These are phyloP conservation scores for Neophaeococcomyces mojaviensis DNA, from an alignment of 2,329 filamentous ascomycete species.

Conservation along the genomic window DNA sequence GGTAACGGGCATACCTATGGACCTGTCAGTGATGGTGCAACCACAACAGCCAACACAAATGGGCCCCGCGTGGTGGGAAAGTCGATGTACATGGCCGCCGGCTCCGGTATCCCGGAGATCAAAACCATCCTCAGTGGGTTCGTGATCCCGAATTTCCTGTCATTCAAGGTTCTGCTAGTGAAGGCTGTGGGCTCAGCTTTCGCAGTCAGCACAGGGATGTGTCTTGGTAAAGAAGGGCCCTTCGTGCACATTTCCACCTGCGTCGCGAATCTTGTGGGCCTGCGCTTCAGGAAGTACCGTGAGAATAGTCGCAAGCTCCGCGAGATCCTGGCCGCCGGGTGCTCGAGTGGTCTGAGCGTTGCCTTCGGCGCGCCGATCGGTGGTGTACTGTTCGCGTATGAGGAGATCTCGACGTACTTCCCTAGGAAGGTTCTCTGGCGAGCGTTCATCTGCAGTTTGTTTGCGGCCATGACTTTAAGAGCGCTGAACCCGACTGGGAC, in stretches of 20 bases:
- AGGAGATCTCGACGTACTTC: conserved; percentile 56
- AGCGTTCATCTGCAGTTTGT: conserved; percentile 51
- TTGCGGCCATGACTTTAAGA: conserved; percentile 49
- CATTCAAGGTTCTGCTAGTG: conserved; percentile 47
- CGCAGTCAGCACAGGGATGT: conserved; percentile 53
- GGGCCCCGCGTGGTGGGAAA: conserved; percentile 74
- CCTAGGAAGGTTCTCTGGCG: conserved; percentile 53
- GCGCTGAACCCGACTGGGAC: conserved; percentile 54
- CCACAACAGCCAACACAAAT: conserved; percentile 58
- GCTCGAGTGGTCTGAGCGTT: conserved; percentile 51
- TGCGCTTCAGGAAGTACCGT: conserved; percentile 49
- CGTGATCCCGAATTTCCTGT: conserved; percentile 51
- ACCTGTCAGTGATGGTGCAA: not conserved
- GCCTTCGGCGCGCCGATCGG: conserved; percentile 58
- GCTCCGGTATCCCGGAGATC: conserved; percentile 55
- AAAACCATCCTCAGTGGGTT: conserved; percentile 56
- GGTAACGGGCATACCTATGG: too few relatives aligned
- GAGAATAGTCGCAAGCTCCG: conserved; percentile 52
- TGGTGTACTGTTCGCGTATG: conserved; percentile 54
- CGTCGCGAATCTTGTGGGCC: conserved; percentile 47
- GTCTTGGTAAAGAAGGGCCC: conserved; percentile 54
- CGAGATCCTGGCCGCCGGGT: conserved; percentile 52
- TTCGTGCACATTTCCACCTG: conserved; percentile 57
- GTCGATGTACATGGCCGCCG: conserved; percentile 52
- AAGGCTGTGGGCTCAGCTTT: conserved; percentile 54